Conservation (phyloP, 2,329 filamentous ascomycete species). For the Berkeleyomyces basicola region DNA sequence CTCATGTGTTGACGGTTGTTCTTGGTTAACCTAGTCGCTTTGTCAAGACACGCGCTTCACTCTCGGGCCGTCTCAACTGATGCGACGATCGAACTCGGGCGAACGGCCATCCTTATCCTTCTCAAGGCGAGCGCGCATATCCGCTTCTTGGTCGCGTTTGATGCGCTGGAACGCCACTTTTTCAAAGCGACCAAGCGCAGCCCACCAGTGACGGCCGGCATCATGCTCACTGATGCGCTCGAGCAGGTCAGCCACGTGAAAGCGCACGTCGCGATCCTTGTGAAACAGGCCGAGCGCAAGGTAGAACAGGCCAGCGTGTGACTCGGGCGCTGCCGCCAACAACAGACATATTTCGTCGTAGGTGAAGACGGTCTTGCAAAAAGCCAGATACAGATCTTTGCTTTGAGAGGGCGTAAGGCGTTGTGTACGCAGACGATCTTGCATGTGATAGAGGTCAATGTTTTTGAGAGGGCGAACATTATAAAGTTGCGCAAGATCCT, state of each 20-base stretch:
- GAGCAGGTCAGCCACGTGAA: slow-evolving; percentile 61
- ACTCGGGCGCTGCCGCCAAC: slow-evolving; percentile 67
- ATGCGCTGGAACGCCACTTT: slow-evolving; percentile 73
- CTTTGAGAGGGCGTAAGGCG: slow-evolving; percentile 61
- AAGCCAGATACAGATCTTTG: slow-evolving; percentile 69
- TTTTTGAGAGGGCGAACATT: slow-evolving; percentile 52
- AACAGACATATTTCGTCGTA: slow-evolving; percentile 79
- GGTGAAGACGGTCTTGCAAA: slow-evolving; percentile 57
- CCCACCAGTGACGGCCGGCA: slow-evolving; percentile 88
- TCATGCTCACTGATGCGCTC: slow-evolving; percentile 74
- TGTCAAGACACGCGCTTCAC: neutral
- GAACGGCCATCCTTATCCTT: slow-evolving; percentile 24
- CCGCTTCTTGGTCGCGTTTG: slow-evolving; percentile 45
- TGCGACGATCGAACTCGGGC: slow-evolving; percentile 28
- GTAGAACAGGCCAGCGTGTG: slow-evolving; percentile 79
- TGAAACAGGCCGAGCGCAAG: slow-evolving; percentile 84
- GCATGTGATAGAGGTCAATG: slow-evolving; percentile 81
- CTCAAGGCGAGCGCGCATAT: slow-evolving; percentile 30
- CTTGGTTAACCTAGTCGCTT: neutral
- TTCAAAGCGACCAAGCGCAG: slow-evolving; percentile 67
- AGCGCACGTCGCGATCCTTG: slow-evolving; percentile 62
- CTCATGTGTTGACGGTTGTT: neutral
- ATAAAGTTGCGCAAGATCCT: slow-evolving; percentile 51
- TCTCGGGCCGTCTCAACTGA: slow-evolving; percentile 26
- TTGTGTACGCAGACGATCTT: slow-evolving; percentile 74